Percentiles rank a stretch among this genome's conserved stretches.
Conservation (phyloP, 495 filamentous ascomycete genomes). For the Daldinia loculata region DNA sequence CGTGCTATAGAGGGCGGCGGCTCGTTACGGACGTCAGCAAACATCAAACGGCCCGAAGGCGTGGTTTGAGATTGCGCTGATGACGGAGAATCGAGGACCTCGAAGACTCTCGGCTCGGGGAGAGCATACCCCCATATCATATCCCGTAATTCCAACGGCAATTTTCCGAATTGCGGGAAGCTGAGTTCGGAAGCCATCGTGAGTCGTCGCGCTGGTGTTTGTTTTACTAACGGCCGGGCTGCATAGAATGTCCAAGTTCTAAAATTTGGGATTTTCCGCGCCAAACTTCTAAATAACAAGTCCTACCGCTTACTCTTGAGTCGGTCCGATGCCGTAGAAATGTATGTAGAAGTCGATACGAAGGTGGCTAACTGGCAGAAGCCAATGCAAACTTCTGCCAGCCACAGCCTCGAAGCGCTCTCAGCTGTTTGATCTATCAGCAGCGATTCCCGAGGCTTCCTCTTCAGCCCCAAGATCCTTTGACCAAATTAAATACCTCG, state of each 20-base stretch:
- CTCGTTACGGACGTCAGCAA: conserved; percentile 58
- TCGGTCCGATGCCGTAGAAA: conserved; percentile 5
- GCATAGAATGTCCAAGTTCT: conserved; percentile 4
- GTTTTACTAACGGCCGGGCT: neutral
- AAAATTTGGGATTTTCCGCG: neutral
- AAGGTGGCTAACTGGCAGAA: conserved; percentile 23
- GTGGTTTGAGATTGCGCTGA: conserved; percentile 50
- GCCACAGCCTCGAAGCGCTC: conserved; percentile 20
- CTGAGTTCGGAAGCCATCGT: conserved; percentile 23
- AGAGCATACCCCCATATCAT: conserved; percentile 56
- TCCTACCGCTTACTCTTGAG: conserved; percentile 5
- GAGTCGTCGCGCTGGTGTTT: neutral
- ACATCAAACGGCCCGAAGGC: conserved; percentile 55
- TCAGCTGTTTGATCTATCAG: conserved; percentile 15
- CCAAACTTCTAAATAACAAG: conserved; percentile 20
- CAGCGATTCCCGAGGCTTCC: conserved; percentile 5
- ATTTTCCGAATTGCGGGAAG: conserved; percentile 44
- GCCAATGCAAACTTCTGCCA: conserved; percentile 21
- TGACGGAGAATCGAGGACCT: conserved; percentile 58
- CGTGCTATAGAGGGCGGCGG: conserved; percentile 57
- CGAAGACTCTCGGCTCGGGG: conserved; percentile 57
- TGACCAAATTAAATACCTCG: conserved; percentile 13
- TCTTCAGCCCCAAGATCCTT: conserved; percentile 29
- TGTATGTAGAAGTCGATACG: conserved; percentile 5
- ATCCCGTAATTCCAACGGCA: conserved; percentile 44